phyloP scores from a whole-genome alignment of 768 basidiomycete species.

The Phanerochaete carnosa region DNA sequence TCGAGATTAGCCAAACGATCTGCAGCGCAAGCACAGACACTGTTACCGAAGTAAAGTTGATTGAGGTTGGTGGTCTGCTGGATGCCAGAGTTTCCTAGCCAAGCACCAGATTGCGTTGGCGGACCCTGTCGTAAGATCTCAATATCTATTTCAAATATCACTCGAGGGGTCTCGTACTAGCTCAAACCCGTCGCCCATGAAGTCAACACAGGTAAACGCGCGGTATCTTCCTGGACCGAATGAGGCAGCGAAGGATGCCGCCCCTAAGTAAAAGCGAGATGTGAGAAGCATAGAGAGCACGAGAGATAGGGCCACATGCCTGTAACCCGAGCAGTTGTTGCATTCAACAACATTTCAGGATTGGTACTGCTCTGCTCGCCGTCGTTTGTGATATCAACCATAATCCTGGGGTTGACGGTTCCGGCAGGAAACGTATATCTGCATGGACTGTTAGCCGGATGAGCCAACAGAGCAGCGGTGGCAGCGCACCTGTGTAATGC shows the following conservation, averaged over 20 bases:
- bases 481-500: conserved; percentile 50
- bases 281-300: neutral
- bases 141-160: no score
- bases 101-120: conserved; percentile 55
- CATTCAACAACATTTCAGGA: conserved; percentile 47
- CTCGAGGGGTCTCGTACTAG: conserved; percentile 11
- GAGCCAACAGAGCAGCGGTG: neutral
- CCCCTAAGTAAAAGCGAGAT: conserved; percentile 24
- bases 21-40: no score
- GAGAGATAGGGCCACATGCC: conserved; percentile 26
- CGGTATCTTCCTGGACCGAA: conserved; percentile 60
- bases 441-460: neutral
- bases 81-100: conserved; percentile 47
- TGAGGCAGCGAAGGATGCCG: conserved; percentile 45
- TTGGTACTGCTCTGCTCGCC: conserved; percentile 49
- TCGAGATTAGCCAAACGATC: no score
- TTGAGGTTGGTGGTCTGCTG: conserved; percentile 41
- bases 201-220: conserved; percentile 59
- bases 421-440: conserved; percentile 29
- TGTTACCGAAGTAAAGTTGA: conserved; percentile 49
- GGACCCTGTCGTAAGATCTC: conserved; percentile 12
- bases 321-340: conserved; percentile 45
- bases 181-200: conserved; percentile 45
- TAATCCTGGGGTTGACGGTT: conserved; percentile 41
- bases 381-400: conserved; percentile 62